phyloP scores from a whole-genome alignment of 352 stramenopile genomes.

The Pythium sukuiense region DNA sequence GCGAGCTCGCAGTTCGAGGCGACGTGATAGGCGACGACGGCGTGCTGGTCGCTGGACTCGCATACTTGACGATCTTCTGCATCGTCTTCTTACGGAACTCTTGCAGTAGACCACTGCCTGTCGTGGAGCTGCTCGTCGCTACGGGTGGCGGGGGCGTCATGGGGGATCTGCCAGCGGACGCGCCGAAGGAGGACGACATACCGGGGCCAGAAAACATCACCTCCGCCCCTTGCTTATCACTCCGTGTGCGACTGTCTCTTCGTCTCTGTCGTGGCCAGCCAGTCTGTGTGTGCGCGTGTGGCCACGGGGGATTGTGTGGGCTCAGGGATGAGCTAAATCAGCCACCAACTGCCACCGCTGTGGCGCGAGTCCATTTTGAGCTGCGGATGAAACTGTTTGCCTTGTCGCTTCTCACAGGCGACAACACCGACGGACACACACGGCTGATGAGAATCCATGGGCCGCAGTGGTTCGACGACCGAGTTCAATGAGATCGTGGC shows the following conservation, averaged over 20 bases:
- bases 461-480: neutral
- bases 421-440: neutral
- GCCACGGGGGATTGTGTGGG: neutral
- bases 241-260: neutral
- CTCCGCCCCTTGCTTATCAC: neutral
- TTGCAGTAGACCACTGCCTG: conserved; percentile 42
- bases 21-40: conserved; percentile 1
- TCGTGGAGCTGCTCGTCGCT: neutral
- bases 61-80: conserved; percentile 42
- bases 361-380: neutral
- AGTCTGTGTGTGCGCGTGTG: neutral
- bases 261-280: neutral
- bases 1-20: conserved; percentile 9
- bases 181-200: neutral
- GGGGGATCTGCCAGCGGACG: neutral
- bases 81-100: conserved; percentile 55
- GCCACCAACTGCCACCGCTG: neutral
- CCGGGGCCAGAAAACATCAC: neutral
- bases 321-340: conserved; percentile 4
- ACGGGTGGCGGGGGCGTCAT: conserved; percentile 11
- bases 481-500: conserved; percentile 58
- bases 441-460: neutral
- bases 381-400: conserved; percentile 1
- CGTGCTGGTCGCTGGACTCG: neutral
- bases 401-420: neutral